Evolutionary conservation across 768 basidiomycete genomes (phyloP).

Genomic region (Pulveroboletus sp.): DNA sequence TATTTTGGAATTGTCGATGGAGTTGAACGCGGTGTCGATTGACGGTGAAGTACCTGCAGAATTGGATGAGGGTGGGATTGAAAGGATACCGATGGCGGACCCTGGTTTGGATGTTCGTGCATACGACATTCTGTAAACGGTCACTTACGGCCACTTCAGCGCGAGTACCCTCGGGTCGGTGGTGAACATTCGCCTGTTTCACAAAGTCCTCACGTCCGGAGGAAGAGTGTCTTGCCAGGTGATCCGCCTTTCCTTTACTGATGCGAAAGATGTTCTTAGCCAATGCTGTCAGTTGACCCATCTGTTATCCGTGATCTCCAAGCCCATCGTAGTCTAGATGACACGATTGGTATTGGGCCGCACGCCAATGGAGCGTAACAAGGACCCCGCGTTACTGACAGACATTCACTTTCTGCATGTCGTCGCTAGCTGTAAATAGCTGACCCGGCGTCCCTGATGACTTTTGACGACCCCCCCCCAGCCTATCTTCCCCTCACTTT

Average conservation of each 20-base stretch:
- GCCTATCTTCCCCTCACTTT: constrained; percentile 16
- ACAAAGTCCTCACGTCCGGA: constrained; percentile 78
- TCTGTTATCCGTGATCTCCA: constrained; percentile 85
- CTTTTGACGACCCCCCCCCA: constrained; percentile 27
- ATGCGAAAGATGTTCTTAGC: constrained; percentile 12
- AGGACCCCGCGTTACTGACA: constrained; percentile 11
- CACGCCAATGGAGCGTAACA: constrained; percentile 30
- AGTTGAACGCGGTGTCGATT: constrained; percentile 80
- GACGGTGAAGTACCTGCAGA: constrained; percentile 63
- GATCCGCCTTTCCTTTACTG: constrained; percentile 15
- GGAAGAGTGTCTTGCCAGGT: constrained; percentile 96
- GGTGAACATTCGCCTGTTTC: constrained; percentile 57
- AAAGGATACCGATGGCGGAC: constrained; percentile 90
- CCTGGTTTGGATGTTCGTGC: constrained; percentile 79
- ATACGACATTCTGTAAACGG: constrained; percentile 13
- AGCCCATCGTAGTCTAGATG: constrained; percentile 81
- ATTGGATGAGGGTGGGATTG: constrained; percentile 78
- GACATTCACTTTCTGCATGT: constrained; percentile 15
- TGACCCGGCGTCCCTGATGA: constrained; percentile 22
- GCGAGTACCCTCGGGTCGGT: constrained; percentile 64
- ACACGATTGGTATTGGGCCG: constrained; percentile 34
- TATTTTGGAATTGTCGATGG: constrained; percentile 85
- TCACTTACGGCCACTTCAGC: constrained; percentile 39
- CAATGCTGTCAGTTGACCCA: constrained; percentile 66
- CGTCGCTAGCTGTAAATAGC: constrained; percentile 25